Base-by-base conservation (phyloP, 2,329 filamentous ascomycete genomes). In the Pseudonectria buxi region DNA sequence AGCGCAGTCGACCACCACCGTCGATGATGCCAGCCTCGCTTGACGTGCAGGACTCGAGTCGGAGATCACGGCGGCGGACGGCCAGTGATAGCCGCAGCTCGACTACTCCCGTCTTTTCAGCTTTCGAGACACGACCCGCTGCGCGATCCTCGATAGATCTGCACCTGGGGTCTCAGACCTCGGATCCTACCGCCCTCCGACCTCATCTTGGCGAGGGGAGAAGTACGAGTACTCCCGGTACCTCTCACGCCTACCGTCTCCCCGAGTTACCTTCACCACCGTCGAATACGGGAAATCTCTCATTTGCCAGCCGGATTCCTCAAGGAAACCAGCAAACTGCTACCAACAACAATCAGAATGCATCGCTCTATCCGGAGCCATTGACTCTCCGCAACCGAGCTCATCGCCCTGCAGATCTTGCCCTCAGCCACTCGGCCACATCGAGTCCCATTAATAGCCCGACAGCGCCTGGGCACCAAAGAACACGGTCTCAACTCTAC, bases 61-160 rank as follows among this genome's bases (percentile, higher is more conserved):
- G 50, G 24, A 53, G 58, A 24, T 36, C 55, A 7, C 65, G 76
- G 37, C 59, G 71, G 34, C 63, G 74, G 28, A 73, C 73, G 1
- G 65, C 69, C 1, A 80, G 76, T 45, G 67, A 65, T 7, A 63
- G 67, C n/a, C 70, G 76, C 32, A 76, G 72, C 43, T 62, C 69
- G 6, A 78, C 74, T 6, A 58, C 70, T 3, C 69, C 74, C 3
- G 48, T 63, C 13, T 60, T 62, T 33, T 57, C 62, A 12, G 55
- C 66, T 27, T 52, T 65, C 18, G 64, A 72, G 10, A 53, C 63
- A 16, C 63, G 68, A 33, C 69, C 72, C 28, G 71, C 75, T 10
- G 67, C 74, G 14, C 72, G 74, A 14, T 86, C 83, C 13, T 74
- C 80, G 30, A 83, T 76, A 2, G 83, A 88, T 51, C 62, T 87